Percentiles rank a stretch among this genome's conserved stretches.
phyloP scores from a whole-genome alignment of 2,329 filamentous ascomycete species.

The Incumbomyces lentus region DNA sequence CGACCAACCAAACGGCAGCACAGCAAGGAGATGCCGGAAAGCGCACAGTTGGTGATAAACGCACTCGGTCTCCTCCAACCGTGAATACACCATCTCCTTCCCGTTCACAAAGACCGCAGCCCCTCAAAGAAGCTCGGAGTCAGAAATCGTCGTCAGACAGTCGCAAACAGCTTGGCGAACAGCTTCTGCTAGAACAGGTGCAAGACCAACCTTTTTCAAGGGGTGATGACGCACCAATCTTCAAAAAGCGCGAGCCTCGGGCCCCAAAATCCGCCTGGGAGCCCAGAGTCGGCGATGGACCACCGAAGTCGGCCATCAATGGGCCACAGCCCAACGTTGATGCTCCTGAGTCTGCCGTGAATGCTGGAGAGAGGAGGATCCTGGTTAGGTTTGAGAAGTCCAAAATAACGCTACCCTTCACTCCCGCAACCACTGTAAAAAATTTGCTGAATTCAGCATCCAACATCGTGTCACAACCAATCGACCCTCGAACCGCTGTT shows the following conservation, averaged over 20 bases:
- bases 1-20: not conserved
- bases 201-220: not conserved
- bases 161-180: not conserved
- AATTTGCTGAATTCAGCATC: conserved; percentile 63
- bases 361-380: conserved; percentile 66
- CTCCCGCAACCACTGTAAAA: conserved; percentile 59
- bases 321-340: conserved; percentile 36
- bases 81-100: not conserved
- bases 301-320: not conserved
- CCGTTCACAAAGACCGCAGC: not conserved
- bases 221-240: not conserved
- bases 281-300: conserved; percentile 2
- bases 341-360: conserved; percentile 69
- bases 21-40: not conserved
- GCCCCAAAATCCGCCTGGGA: not conserved
- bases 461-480: conserved; percentile 50
- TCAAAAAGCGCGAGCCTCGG: not conserved
- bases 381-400: conserved; percentile 61
- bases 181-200: not conserved
- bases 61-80: not conserved
- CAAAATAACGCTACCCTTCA: conserved; percentile 61
- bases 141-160: not conserved
- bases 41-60: not conserved
- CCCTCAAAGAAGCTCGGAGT: not conserved
- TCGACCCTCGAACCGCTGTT: conserved; percentile 57